Evolutionary conservation across 768 basidiomycete species (phyloP).

Genomic region (Agaricus bisporus): DNA sequence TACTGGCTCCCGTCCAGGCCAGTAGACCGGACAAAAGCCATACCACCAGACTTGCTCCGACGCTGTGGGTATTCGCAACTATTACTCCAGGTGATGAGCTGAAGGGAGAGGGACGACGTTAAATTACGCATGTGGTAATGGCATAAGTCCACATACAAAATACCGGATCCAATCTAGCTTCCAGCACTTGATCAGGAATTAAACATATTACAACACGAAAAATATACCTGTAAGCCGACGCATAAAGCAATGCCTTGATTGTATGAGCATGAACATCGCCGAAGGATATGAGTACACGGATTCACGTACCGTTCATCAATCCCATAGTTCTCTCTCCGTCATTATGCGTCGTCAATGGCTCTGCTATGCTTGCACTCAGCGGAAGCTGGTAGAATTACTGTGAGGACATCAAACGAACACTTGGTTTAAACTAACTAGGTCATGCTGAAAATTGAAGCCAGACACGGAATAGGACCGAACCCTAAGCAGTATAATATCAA

Average conservation of each 20-base stretch:
- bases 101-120: not conserved
- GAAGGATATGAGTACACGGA: too few species aligned
- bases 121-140: not conserved
- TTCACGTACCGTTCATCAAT: slow-evolving; percentile 61
- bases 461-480: slow-evolving; percentile 63
- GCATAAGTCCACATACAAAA: slow-evolving; percentile 55
- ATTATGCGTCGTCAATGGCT: slow-evolving; percentile 45
- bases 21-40: slow-evolving; percentile 83
- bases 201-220: not conserved
- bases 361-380: slow-evolving; percentile 69
- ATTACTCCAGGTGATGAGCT: slow-evolving; percentile 93
- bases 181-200: slow-evolving; percentile 1
- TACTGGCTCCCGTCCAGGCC: slow-evolving; percentile 94
- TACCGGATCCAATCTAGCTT: slow-evolving; percentile 80
- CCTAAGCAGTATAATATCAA: slow-evolving; percentile 17
- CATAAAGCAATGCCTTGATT: slow-evolving; percentile 74
- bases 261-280: not conserved
- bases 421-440: slow-evolving; percentile 33
- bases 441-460: slow-evolving; percentile 74
- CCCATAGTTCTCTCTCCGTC: slow-evolving; percentile 71
- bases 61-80: slow-evolving; percentile 81
- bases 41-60: slow-evolving; percentile 82
- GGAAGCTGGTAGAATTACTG: slow-evolving; percentile 39
- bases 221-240: slow-evolving; percentile 68
- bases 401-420: not conserved